Evolutionary conservation across 2,329 filamentous ascomycete genomes (phyloP).

Genomic region (Hirsutella thompsonii): DNA sequence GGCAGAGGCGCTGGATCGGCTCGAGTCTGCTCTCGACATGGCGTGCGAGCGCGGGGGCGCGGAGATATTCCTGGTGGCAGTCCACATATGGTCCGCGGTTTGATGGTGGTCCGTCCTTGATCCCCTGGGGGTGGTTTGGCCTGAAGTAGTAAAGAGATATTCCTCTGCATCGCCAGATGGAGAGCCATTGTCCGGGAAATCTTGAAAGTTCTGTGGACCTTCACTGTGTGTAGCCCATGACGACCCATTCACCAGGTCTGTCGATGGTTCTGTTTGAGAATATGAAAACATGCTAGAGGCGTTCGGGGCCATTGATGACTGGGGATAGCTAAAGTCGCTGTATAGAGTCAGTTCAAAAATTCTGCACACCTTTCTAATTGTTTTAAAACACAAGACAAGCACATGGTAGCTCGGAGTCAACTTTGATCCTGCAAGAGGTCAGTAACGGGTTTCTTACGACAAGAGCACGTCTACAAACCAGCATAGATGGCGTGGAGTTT

Average conservation of each 20-base stretch:
- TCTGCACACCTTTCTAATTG: conserved; percentile 24
- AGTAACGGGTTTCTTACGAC: conserved; percentile 8
- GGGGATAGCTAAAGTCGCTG: conserved; percentile 45
- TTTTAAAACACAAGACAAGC: conserved; percentile 15
- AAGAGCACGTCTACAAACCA: not conserved
- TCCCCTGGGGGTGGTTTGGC: conserved; percentile 41
- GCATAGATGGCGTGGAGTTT: not conserved
- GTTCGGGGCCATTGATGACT: conserved; percentile 35
- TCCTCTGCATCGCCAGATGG: conserved; percentile 41
- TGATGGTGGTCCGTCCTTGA: conserved; percentile 30
- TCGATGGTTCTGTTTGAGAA: conserved; percentile 45
- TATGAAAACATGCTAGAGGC: conserved; percentile 42
- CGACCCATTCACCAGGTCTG: conserved; percentile 40
- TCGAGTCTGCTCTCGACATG: conserved; percentile 26
- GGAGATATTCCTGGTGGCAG: conserved; percentile 20
- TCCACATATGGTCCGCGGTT: conserved; percentile 36
- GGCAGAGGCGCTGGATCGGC: conserved; percentile 27
- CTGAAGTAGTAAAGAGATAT: conserved; percentile 39
- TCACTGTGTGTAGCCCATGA: conserved; percentile 44
- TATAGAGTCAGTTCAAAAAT: conserved; percentile 43
- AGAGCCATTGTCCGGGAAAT: conserved; percentile 37
- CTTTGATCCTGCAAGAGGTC: conserved; percentile 37
- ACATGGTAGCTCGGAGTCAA: conserved; percentile 31
- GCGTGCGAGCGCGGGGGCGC: conserved; percentile 20
- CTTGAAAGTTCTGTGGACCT: conserved; percentile 47